Conservation (phyloP, 2,329 filamentous ascomycete species). For the Elsinoe australis region DNA sequence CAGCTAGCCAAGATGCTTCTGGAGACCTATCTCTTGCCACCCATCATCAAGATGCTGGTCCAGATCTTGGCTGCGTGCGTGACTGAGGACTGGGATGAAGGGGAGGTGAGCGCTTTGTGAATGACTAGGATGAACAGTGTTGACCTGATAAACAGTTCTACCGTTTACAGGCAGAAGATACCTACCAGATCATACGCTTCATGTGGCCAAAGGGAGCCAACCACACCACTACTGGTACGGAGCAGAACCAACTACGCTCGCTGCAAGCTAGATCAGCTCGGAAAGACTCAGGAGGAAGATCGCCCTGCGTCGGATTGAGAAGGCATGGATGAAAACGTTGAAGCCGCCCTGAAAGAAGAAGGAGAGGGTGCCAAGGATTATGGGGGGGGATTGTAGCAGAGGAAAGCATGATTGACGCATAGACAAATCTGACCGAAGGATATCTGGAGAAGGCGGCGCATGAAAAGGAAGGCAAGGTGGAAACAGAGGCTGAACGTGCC, state of each 20-base stretch:
- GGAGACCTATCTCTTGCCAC: background rate
- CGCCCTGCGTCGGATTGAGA: background rate
- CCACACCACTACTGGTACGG: background rate
- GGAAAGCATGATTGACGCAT: no score
- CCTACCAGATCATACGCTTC: background rate
- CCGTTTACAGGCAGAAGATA: background rate
- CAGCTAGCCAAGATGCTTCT: background rate
- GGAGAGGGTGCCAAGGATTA: no score
- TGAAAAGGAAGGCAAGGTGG: background rate
- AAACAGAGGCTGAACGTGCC: no score
- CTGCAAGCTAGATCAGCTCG: background rate
- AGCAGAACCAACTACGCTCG: background rate
- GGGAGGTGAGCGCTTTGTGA: background rate
- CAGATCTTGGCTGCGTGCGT: background rate
- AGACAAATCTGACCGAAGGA: no score
- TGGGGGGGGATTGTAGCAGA: no score
- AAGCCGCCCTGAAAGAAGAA: background rate
- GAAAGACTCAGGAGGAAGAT: background rate
- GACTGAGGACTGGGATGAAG: background rate
- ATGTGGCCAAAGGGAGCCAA: background rate
- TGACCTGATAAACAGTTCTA: background rate
- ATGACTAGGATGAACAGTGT: background rate
- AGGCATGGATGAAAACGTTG: background rate
- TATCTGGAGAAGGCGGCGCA: no score
- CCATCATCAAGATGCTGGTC: background rate